Base-by-base conservation (phyloP, 169 alveolate species). In the Haemoproteus tartakovskyi region DNA sequence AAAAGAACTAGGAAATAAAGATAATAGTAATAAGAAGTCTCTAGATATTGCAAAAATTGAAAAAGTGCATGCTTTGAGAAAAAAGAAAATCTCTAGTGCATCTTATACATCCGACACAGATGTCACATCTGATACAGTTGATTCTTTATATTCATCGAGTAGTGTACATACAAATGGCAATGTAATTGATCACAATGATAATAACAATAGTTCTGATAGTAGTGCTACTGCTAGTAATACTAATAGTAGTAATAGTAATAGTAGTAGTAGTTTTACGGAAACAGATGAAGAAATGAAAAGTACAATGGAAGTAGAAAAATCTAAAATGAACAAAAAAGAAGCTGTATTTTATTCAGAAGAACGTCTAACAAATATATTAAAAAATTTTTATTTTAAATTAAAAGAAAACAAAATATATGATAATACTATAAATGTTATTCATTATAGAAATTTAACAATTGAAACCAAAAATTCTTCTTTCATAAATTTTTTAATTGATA, bases 391-490 rank as follows among this genome's bases (percentile, higher is more conserved):
- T 60, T 74, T 74, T 8, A 56, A 36, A 45, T 26, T 74, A 50
- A 74, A 61, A 40, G 78, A 57, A 74, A 74, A 74, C 19, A 74
- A 56, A 54, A 37, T 74, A 37, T 74, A 74, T 36, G 51, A 74
- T 60, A 74, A 74, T 43, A 74, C 54, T 11, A 46, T 74, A 3
- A 57, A 60, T 38, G 78, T 57, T 6, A 74, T 74, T 16, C 54
- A 40, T 37, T 56, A 74, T 47, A 27, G 84, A 30, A 74, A 74
- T 74, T 74, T 74, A 48, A 46, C 59, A 21, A 74, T 74, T n/a
- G 78, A 74, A 38, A 56, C 63, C 27, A 74, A 61, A 38, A 62
- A 62, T n/a, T 21, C 54, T 21, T 60, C 61, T 29, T 74, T 74
- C 47, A 50, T 74, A 8, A 51, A 57, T 38, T 57, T 74, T 43